phyloP scores from a whole-genome alignment of 2,329 filamentous ascomycete species.

The Penicillium sp. region DNA sequence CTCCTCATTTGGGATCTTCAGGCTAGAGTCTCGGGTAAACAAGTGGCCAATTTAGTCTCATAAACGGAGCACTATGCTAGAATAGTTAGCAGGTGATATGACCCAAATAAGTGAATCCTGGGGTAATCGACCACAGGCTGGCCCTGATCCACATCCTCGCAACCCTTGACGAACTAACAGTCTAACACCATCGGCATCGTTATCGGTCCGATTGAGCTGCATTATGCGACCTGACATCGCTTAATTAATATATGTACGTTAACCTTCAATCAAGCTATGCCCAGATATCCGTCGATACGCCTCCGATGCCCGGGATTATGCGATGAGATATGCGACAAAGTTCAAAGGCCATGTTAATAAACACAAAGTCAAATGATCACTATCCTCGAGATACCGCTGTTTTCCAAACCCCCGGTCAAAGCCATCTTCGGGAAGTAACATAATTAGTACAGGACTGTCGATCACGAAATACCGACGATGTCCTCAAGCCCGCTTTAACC shows the following conservation, averaged over 20 bases:
- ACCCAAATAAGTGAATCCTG: slow-evolving; percentile 1
- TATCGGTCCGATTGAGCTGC: not conserved
- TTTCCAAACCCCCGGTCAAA: not conserved
- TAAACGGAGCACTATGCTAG: not conserved
- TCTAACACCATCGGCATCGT: not conserved
- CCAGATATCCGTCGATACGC: not conserved
- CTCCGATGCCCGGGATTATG: not conserved
- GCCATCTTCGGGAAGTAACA: not conserved
- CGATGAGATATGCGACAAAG: no score
- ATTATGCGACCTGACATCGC: not conserved
- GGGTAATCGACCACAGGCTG: slow-evolving; percentile 7
- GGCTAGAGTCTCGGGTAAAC: not conserved
- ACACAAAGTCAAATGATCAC: no score
- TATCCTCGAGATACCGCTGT: no score
- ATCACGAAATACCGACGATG: not conserved
- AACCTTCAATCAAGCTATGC: not conserved
- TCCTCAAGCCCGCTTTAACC: not conserved
- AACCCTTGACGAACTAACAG: not conserved
- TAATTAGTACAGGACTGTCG: not conserved
- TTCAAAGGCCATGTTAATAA: no score
- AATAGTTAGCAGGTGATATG: not conserved
- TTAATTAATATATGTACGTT: not conserved
- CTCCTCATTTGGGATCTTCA: not conserved
- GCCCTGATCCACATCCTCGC: not conserved
- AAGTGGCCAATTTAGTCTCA: not conserved